phyloP scores from a whole-genome alignment of 371 early-diverging fungal species.

The Mucor plumbeus region DNA sequence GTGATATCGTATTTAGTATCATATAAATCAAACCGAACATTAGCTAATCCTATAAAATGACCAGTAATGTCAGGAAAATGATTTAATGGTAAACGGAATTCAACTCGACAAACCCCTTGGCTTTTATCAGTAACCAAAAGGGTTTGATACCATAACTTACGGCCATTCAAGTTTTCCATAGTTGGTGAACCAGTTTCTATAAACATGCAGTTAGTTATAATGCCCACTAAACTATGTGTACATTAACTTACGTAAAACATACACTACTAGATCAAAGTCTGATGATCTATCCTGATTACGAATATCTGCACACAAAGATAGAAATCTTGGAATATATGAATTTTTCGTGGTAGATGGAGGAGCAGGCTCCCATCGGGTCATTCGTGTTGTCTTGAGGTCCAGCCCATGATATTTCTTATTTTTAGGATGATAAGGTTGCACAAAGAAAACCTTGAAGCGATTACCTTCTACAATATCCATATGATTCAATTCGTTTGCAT shows the following conservation, averaged over 20 bases:
- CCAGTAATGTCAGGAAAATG: conserved; percentile 22
- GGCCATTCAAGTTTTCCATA: conserved; percentile 18
- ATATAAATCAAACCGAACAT: conserved; percentile 36
- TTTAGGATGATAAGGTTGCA: conserved; percentile 49
- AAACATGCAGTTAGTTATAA: background rate
- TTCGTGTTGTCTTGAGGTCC: conserved; percentile 43
- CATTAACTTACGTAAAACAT: conserved; percentile 58
- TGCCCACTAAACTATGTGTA: background rate
- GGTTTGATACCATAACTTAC: conserved; percentile 33
- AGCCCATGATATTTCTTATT: conserved; percentile 39
- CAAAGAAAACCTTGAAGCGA: conserved; percentile 36
- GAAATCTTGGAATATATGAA: conserved; percentile 51
- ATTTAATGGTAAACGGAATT: conserved; percentile 23
- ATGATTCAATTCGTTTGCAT: conserved; percentile 39
- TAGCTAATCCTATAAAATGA: conserved; percentile 37
- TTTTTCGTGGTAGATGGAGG: conserved; percentile 9
- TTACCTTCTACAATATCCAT: conserved; percentile 38
- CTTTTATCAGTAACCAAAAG: conserved; percentile 41
- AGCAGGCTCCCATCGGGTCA: conserved; percentile 51
- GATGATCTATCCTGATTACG: conserved; percentile 24
- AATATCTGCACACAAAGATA: conserved; percentile 46
- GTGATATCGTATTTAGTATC: conserved; percentile 43
- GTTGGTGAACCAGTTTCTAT: conserved; percentile 23
- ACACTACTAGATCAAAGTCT: conserved; percentile 64
- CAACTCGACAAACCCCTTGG: conserved; percentile 34